Evolutionary conservation across 2,329 filamentous ascomycete species (phyloP), one percentile per base, ranked within the genome.

Genomic region (Venturia aucupariae): DNA sequence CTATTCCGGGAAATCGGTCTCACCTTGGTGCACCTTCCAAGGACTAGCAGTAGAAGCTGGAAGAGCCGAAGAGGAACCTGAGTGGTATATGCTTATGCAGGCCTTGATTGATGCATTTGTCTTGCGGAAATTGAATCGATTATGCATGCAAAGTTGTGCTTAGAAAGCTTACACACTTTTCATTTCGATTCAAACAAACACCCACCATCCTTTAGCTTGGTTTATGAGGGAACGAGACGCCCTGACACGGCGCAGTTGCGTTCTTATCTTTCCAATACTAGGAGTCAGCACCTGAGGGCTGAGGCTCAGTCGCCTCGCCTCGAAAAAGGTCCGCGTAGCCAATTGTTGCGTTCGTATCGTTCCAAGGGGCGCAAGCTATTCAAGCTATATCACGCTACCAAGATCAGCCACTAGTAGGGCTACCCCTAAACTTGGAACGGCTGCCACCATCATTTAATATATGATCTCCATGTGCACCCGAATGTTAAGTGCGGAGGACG

Each of bases 391-490:
- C 30, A 57, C 51, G 27, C 51, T 57, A 57, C 30, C 51, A 7
- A 10, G 51, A 57, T 57, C 51, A 57, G 51, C 51, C 51, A 38
- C 51, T 57, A 57, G 51, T 35, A 57, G 51, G 51, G 51, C 51
- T 57, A 57, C 51, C 51, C 51, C 51, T 57, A 57, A 57, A 57
- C 51, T 38, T 57, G 51, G 51, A 57, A 57, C 51, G 17, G 51
- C 15, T 57, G 15, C 15, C 27, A 19, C 51, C 24, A 57, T 32
- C 27, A 15, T 35, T n/a, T 35, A n/a, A 57, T 57, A 57, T 57
- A 35, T 35, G n/a, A 57, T 4, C 27, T 57, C 51, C 51, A 57
- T 35, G 51, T 57, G 5, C 15, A 11, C 51, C 51, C 51, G 11
- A 1, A 57, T n/a, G 7, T 35, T 57, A 35, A 57, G 30, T 35